Evolutionary conservation across 2,329 filamentous ascomycete species (phyloP).

Genomic region (Fusarium scirpi): DNA sequence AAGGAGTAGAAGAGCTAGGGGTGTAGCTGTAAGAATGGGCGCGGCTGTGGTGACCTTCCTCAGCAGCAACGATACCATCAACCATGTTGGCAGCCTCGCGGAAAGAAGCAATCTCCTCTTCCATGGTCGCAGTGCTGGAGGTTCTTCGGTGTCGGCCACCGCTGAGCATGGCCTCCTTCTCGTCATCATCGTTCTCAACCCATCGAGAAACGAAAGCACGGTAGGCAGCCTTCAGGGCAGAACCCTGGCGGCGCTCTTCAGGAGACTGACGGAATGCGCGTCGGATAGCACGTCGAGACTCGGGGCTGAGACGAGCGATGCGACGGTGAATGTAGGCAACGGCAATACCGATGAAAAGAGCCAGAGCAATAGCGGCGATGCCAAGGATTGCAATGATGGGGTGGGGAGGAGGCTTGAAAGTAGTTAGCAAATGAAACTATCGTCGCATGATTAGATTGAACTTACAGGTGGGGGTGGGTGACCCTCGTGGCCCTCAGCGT

Average conservation of each 20-base stretch:
- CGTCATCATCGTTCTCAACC: slow-evolving; percentile 38
- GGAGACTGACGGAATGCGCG: slow-evolving; percentile 44
- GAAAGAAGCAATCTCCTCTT: slow-evolving; percentile 63
- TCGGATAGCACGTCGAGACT: slow-evolving; percentile 41
- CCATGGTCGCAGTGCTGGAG: slow-evolving; percentile 54
- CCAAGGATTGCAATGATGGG: slow-evolving; percentile 43
- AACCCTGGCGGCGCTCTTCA: slow-evolving; percentile 45
- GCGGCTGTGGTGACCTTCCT: slow-evolving; percentile 51
- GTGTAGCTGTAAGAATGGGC: slow-evolving; percentile 23
- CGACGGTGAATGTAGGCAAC: slow-evolving; percentile 44
- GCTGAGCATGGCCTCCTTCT: slow-evolving; percentile 42
- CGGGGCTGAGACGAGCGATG: slow-evolving; percentile 30
- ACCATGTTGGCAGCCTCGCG: slow-evolving; percentile 60
- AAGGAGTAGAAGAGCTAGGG: slow-evolving; percentile 15
- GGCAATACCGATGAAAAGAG: slow-evolving; percentile 44
- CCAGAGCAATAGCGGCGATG: slow-evolving; percentile 42
- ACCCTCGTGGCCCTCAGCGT: slow-evolving; percentile 29
- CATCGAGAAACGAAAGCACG: slow-evolving; percentile 49
- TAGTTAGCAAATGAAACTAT: background rate
- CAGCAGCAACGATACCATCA: slow-evolving; percentile 59
- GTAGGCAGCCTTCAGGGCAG: slow-evolving; percentile 48
- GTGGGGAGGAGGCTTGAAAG: slow-evolving; percentile 24
- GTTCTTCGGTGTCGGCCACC: slow-evolving; percentile 28
- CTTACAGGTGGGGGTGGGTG: slow-evolving; percentile 38
- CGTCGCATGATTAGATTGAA: background rate